Evolutionary conservation across 2,329 filamentous ascomycete genomes (phyloP).

Genomic region (Neonectria neomacrospora): DNA sequence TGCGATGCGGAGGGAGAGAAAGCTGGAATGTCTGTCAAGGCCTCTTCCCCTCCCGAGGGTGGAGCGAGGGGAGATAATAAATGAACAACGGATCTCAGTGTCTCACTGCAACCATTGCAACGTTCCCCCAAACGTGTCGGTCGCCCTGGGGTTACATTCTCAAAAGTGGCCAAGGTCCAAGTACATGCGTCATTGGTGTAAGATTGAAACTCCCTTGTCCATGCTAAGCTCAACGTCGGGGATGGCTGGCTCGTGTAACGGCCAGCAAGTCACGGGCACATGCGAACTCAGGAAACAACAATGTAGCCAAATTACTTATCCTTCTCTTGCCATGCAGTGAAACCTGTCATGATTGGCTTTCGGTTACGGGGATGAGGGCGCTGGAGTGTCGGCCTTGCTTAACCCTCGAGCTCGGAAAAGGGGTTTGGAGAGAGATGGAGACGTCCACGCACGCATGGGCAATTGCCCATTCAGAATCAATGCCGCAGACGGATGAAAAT

Average conservation of each 20-base stretch:
- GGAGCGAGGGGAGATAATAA: constrained; percentile 38
- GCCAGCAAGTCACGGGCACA: constrained; percentile 26
- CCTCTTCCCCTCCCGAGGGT: constrained; percentile 22
- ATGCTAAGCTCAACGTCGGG: not conserved
- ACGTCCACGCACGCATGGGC: not conserved
- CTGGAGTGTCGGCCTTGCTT: constrained; percentile 9
- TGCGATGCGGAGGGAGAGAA: not conserved
- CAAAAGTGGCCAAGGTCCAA: constrained; percentile 30
- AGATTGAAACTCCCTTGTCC: constrained; percentile 31
- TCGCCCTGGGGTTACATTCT: constrained; percentile 36
- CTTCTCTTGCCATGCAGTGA: constrained; percentile 3
- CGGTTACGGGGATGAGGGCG: constrained; percentile 4
- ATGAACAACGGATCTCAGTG: constrained; percentile 30
- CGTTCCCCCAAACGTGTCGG: not conserved
- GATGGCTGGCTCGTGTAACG: constrained; percentile 23
- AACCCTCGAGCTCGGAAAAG: not conserved
- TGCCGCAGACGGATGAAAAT: constrained; percentile 28
- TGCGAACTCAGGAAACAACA: constrained; percentile 24
- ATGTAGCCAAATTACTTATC: constrained; percentile 4
- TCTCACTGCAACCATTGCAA: constrained; percentile 6
- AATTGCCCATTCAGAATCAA: constrained; percentile 14
- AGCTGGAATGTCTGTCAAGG: not conserved
- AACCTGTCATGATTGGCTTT: constrained; percentile 11
- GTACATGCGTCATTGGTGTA: constrained; percentile 38
- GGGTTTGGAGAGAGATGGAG: constrained; percentile 6